A percentile compares a stretch with the other conserved stretches of the same genome.
These are phyloP conservation scores for Clitopilus hobsonii DNA, from an alignment of 768 basidiomycete genomes.

Conservation along the genomic window DNA sequence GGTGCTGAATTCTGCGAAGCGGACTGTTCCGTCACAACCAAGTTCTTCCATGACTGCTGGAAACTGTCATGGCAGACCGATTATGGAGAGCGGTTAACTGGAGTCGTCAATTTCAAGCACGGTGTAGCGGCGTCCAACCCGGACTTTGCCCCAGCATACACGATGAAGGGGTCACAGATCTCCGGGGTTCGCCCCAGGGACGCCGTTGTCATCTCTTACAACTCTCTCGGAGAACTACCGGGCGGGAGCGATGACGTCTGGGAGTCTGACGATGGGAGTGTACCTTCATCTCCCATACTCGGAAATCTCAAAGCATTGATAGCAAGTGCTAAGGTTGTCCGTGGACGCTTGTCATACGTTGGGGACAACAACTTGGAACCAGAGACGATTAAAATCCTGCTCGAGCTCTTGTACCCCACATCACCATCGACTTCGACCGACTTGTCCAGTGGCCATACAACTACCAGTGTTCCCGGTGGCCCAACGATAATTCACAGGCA, in stretches of 20 bases:
- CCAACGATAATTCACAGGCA: not conserved
- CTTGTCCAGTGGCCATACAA: too few relatives aligned
- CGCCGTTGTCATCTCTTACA: constrained; percentile 24
- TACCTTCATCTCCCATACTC: too few relatives aligned
- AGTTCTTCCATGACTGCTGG: constrained; percentile 25
- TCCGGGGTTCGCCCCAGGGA: constrained; percentile 21
- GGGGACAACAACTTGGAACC: constrained; percentile 29
- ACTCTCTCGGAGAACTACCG: constrained; percentile 6
- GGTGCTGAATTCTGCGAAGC: constrained; percentile 27
- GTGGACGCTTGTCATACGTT: constrained; percentile 33
- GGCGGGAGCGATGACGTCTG: too few relatives aligned
- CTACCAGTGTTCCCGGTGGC: too few relatives aligned
- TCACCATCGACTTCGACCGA: constrained; percentile 1
- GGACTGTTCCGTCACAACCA: constrained; percentile 16
- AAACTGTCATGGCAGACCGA: constrained; percentile 32
- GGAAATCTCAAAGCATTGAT: constrained; percentile 18
- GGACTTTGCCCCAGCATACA: constrained; percentile 23
- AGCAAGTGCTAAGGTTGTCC: constrained; percentile 22
- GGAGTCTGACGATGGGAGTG: not conserved
- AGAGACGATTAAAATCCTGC: constrained; percentile 18
- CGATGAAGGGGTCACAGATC: constrained; percentile 38
- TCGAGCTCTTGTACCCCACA: constrained; percentile 28
- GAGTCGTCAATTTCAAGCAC: constrained; percentile 25
- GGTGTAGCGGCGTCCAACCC: constrained; percentile 24
- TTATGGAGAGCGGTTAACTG: constrained; percentile 33